Base-by-base conservation (phyloP, 2,329 filamentous ascomycete species). In the Colletotrichum tropicicola region DNA sequence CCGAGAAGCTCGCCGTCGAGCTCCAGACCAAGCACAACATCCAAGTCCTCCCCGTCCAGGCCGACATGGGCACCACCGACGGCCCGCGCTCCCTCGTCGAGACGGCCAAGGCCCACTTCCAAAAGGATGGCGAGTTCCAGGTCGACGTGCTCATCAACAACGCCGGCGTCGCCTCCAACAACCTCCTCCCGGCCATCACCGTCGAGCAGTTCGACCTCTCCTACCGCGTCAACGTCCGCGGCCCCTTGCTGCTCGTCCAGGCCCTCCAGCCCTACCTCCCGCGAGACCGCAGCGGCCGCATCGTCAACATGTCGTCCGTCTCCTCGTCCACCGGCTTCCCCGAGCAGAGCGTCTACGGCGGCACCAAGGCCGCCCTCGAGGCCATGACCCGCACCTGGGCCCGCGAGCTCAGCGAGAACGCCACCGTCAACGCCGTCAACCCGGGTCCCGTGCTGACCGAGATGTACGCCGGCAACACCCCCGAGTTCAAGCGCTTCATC, bases 131-230 rank as follows among this genome's bases (percentile, higher is more conserved):
- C 59, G 66, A 53, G 6, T 87, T 93, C 74, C 87, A 90, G 72
- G 85, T 97, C 72, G 92, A 97, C 78, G 92, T 97, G 66, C 82
- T 97, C 56, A 82, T 97, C 82, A 97, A 97, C 85, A 97, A 97
- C 76, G 93, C 94, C 28, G 94, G 92, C 57, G 80, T 89, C 6
- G 82, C 87, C 30, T 80, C 86, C 39, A 95, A 96, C 78, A 86
- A 90, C 70, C 75, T 80, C 25, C 79, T 92, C 23, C 84, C 87
- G 53, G 86, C 91, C 27, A 86, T 93, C 67, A 86, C 85, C 4
- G 73, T 83, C 6, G 83, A 83, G 12, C 86, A 94, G 72, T 97
- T 94, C 79, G 84, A 89, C 44, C 81, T 85, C 70, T 89, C 91
- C 60, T 97, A 93, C 80, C 86, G 87, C 59, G 85, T 96, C 78